Evolutionary conservation across 495 filamentous ascomycete genomes (phyloP).

Genomic region (Geoglossum glabrum): DNA sequence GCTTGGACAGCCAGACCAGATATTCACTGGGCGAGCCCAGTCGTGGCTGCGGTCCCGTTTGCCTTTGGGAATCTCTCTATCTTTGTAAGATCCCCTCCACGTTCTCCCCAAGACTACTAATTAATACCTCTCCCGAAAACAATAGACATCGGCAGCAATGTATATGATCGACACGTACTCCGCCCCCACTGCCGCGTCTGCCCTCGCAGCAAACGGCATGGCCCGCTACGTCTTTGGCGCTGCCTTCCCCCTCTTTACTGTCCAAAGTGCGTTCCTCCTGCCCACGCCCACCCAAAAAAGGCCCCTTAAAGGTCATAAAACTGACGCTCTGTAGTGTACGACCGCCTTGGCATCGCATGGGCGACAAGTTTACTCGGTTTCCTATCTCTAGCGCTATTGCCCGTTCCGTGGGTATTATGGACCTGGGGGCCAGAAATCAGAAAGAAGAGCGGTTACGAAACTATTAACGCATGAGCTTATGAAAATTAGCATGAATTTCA

Average conservation of each 20-base stretch:
- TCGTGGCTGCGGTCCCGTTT: conserved; percentile 37
- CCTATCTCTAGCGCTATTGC: background rate
- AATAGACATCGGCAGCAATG: conserved; percentile 10
- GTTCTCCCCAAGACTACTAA: conserved; percentile 11
- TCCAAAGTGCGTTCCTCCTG: conserved; percentile 13
- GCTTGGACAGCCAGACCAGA: conserved; percentile 22
- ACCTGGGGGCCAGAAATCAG: conserved; percentile 2
- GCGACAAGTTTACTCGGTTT: conserved; percentile 3
- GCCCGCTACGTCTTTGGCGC: conserved; percentile 40
- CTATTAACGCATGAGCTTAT: background rate
- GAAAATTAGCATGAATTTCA: too few species aligned
- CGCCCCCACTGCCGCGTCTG: conserved; percentile 34
- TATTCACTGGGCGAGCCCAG: conserved; percentile 24
- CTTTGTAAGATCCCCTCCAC: conserved; percentile 15
- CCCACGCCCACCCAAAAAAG: background rate
- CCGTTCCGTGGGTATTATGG: conserved; percentile 5
- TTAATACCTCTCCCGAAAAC: background rate
- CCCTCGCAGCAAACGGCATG: conserved; percentile 42
- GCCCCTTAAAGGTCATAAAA: too few species aligned
- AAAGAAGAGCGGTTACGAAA: background rate
- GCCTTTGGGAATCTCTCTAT: conserved; percentile 44
- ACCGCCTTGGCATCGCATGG: conserved; percentile 3
- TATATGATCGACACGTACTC: conserved; percentile 43
- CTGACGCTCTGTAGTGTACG: background rate
- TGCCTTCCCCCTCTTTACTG: conserved; percentile 40